Base-by-base conservation (phyloP, 305 asterid genomes). In the Fraxinus velutina region DNA sequence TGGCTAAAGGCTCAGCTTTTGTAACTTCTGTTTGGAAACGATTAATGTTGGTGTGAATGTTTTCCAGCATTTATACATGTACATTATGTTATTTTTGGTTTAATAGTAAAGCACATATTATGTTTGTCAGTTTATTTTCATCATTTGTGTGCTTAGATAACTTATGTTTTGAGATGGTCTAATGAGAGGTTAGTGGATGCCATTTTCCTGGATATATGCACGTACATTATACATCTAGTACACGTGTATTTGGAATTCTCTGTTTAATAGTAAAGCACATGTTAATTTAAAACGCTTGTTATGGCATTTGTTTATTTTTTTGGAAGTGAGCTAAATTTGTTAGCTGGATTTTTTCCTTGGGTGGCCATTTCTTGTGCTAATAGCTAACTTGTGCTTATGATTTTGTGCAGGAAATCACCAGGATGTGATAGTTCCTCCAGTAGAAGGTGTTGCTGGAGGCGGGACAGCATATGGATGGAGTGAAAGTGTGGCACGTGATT, bases 361-460 rank as follows among this genome's bases (percentile, higher is more conserved):
- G 24, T 79, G 80, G 6, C 8, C 73, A 66, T 27, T 66, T 24
- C 73, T 10, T 27, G 73, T 13, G 44, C 42, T 22, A 13, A 22
- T 55, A 37, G 42, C 44, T 76, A 57, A 76, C 55, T 68, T 4
- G 36, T 71, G 42, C 66, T 75, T 80, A 55, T 83, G 83, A 8
- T 80, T 73, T 29, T 83, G 13, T 85, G 62, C 86, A 95, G 99
- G 93, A 83, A 90, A 86, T 82, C 91, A 89, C 75, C 92, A 83
- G 82, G 97, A 90, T 82, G 77, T 73, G 74, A 78, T 8, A 36
- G 97, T 92, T 75, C 97, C 93, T 5, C 98, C 99, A 21, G 91
- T 96, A 80, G 98, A 96, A 91, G 99, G 99, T 73, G 95, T 96
- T 83, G 94, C 97, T 27, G 98, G 98, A 73, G 99, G 98, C 76